A percentile compares a stretch with the other conserved stretches of the same genome.
These are phyloP conservation scores for Medicago lupulina DNA, from an alignment of 306 rosid genomes.

Conservation along the genomic window DNA sequence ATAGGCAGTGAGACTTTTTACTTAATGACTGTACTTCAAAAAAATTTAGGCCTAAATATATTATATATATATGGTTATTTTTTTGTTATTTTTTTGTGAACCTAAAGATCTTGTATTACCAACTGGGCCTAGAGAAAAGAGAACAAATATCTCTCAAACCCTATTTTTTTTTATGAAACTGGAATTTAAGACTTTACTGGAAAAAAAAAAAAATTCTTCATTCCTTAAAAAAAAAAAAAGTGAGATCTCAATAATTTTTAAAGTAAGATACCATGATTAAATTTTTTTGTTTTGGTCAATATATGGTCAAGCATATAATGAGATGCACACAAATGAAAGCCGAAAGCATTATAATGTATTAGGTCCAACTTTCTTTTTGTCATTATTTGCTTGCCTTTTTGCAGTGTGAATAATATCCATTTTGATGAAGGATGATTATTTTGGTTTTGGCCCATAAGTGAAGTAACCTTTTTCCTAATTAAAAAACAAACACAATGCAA, in stretches of 20 bases:
- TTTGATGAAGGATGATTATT: neutral
- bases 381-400: constrained; percentile 62
- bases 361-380: constrained; percentile 59
- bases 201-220: too few relatives aligned
- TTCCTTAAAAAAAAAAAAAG: too few relatives aligned
- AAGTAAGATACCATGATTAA: neutral
- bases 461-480: constrained; percentile 37
- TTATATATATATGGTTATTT: too few relatives aligned
- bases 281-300: neutral
- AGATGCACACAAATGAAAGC: constrained; percentile 22
- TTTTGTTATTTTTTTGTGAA: too few relatives aligned
- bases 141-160: too few relatives aligned
- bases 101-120: too few relatives aligned
- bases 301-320: neutral
- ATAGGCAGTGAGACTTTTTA: too few relatives aligned
- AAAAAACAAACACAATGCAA: constrained; percentile 32
- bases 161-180: too few relatives aligned
- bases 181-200: too few relatives aligned
- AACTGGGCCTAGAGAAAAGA: too few relatives aligned
- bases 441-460: constrained; percentile 45
- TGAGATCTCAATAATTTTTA: neutral
- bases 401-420: constrained; percentile 42
- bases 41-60: too few relatives aligned
- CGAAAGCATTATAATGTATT: constrained; percentile 33
- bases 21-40: too few relatives aligned